Conservation (phyloP, 306 rosid genomes). For the Ormosia semicastrata region DNA sequence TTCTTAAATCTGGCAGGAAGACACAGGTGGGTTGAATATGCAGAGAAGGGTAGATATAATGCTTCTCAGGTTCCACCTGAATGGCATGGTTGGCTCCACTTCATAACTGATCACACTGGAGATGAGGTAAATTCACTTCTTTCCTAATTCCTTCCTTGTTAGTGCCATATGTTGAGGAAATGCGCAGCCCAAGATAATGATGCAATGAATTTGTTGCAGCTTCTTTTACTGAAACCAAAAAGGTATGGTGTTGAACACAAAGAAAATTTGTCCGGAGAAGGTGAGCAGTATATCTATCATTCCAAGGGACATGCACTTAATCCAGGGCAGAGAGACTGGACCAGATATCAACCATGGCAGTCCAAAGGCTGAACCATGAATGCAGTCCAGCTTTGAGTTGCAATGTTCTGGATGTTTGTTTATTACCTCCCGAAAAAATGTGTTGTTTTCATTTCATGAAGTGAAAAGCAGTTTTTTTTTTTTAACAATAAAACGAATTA, state of each 20-base stretch:
- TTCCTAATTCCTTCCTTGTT: not conserved
- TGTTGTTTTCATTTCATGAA: conserved; percentile 12
- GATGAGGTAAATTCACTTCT: conserved; percentile 65
- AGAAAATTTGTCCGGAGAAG: conserved; percentile 90
- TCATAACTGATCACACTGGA: conserved; percentile 90
- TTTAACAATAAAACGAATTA: conserved; percentile 15
- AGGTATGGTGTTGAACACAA: conserved; percentile 85
- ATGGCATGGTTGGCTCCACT: conserved; percentile 99
- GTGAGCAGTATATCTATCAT: conserved; percentile 83
- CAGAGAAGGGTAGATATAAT: conserved; percentile 85
- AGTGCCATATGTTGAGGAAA: not conserved
- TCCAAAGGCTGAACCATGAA: conserved; percentile 55
- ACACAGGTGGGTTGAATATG: conserved; percentile 99
- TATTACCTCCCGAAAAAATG: conserved; percentile 16
- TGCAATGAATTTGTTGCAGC: conserved; percentile 52
- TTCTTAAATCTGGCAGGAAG: conserved; percentile 62
- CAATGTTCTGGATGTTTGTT: conserved; percentile 11
- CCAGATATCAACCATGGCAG: conserved; percentile 90
- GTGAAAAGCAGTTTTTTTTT: conserved; percentile 1
- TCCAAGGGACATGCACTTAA: conserved; percentile 96
- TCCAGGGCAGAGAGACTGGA: conserved; percentile 96
- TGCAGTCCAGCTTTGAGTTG: conserved; percentile 11
- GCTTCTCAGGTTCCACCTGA: conserved; percentile 99
- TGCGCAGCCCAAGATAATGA: not conserved
- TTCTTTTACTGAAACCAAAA: conserved; percentile 80